phyloP scores from a whole-genome alignment of 441 rosid genomes.

The Dalechampia spathulata region DNA sequence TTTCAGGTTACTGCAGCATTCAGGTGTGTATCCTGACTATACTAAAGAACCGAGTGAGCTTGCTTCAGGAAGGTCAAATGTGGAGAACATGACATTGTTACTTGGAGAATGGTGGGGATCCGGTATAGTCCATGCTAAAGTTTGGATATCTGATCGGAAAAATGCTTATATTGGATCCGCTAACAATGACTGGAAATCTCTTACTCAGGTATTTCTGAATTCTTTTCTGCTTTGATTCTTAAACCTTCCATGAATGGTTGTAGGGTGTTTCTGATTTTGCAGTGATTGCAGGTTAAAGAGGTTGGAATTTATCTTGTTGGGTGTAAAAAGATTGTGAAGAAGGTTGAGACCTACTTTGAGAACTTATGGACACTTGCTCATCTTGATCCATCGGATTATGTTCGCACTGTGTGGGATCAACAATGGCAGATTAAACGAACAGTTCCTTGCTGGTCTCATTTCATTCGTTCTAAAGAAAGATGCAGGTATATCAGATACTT shows the following conservation, averaged over 20 bases:
- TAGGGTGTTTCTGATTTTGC: not conserved
- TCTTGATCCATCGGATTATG: slow-evolving; percentile 47
- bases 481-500: slow-evolving; percentile 39
- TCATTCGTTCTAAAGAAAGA: slow-evolving; percentile 37
- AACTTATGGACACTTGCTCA: slow-evolving; percentile 66
- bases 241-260: not conserved
- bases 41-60: slow-evolving; percentile 60
- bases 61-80: slow-evolving; percentile 68
- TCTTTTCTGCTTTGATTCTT: too few species aligned
- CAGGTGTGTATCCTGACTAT: slow-evolving; percentile 70
- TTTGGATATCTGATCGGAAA: slow-evolving; percentile 70
- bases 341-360: slow-evolving; percentile 47
- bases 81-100: slow-evolving; percentile 54
- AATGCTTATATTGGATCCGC: slow-evolving; percentile 89
- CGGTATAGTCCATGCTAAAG: slow-evolving; percentile 83
- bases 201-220: slow-evolving; percentile 59
- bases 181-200: slow-evolving; percentile 92
- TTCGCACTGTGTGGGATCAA: slow-evolving; percentile 47
- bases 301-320: slow-evolving; percentile 70
- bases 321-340: slow-evolving; percentile 48
- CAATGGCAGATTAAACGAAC: slow-evolving; percentile 68
- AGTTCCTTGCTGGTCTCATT: slow-evolving; percentile 97
- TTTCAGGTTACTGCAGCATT: slow-evolving; percentile 66
- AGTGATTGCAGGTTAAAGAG: slow-evolving; percentile 63
- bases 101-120: slow-evolving; percentile 80